Evolutionary conservation across 768 basidiomycete genomes (phyloP), one percentile per base, ranked within the genome.

Genomic region (Polyporus arcularius): DNA sequence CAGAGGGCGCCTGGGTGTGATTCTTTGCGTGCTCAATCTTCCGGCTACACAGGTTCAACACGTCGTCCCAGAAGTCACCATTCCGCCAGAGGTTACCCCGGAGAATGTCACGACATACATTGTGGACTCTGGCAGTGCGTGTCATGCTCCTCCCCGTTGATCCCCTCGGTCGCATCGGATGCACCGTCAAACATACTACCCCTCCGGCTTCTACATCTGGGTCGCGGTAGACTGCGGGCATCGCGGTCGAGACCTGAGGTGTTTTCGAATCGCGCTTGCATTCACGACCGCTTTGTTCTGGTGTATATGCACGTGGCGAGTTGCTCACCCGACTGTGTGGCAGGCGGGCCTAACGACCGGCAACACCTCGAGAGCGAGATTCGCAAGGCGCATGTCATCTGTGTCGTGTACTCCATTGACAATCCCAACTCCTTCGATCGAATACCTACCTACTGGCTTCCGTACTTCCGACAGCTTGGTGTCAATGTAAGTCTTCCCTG

Each of bases 61-160:
- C 67, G 82, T 96, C 68, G 89, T 98, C 42, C 96, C 96, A 3
- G 96, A 98, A 74, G 95, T 99, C 48, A 98, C 96, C 7, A 97
- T 99, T 57, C 97, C 96, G 7, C 94, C 96, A 68, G 93, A 96
- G 76, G 94, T 97, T 49, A 96, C 95, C 21, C 94, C 96, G 51
- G 95, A 96, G 78, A 95, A 97, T 72, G 94, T 99, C 42, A 98
- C 96, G 1, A 98, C 96, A 4, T 93, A 96, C 72, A 98, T 99
- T 63, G 92, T 98, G 55, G 96, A 99, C 76, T 95, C 96, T 51
- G 96, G 96, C 74, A 89, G 96, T 95, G 69, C 63, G 87, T 80
- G 32, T n/a, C 26, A 38, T 39, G 53, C 42, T 12, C 39, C 41
- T 53, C 46, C 28, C 18, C 40, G 6, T 35, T 54, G 51, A 26